Conservation (phyloP, 78 protist genomes). For the Dictyostelium discoideum region dicty_2.7 NC_007090.3:2484501-2485000, state of each 20-base stretch:
- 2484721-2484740: background rate
- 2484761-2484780: background rate
- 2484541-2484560: no score
- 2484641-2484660: background rate
- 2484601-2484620: background rate
- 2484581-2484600: no score
- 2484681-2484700: background rate
- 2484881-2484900: conserved; percentile 4
- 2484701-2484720: background rate
- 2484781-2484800: background rate
- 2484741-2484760: background rate
- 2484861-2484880: background rate
- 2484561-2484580: no score
- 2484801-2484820: background rate
- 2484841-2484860: background rate
- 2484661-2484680: background rate
- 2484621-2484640: background rate
- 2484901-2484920: background rate
- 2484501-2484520: no score
- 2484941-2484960: background rate
- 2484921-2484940: background rate
- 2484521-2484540: no score
- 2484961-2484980: no score
- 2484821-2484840: background rate
- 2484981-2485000: no score